phyloP scores from a whole-genome alignment of 1,284 basidiomycete genomes.

The Phlebopus sp. region DNA sequence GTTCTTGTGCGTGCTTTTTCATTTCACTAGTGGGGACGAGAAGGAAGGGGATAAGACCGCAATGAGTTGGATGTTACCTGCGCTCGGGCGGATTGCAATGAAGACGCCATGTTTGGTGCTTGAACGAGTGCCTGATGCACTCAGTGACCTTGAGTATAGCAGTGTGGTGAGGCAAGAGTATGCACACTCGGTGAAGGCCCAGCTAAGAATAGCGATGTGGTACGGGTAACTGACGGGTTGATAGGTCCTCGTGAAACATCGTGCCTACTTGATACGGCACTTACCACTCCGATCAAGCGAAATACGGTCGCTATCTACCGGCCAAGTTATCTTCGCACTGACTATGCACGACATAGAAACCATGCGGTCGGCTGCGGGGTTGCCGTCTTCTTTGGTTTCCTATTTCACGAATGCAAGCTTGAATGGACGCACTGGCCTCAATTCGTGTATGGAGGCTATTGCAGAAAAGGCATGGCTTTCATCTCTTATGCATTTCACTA shows the following conservation, averaged over 20 bases:
- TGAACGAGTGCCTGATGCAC: conserved; percentile 82
- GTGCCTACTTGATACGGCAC: conserved; percentile 59
- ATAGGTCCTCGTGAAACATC: conserved; percentile 69
- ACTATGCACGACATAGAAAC: conserved; percentile 90
- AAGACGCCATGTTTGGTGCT: conserved; percentile 88
- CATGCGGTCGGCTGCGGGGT: conserved; percentile 78
- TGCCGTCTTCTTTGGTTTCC: conserved; percentile 79
- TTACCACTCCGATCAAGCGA: conserved; percentile 73
- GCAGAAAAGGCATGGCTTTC: conserved; percentile 69
- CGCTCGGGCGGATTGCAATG: conserved; percentile 77
- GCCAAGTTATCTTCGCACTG: conserved; percentile 85
- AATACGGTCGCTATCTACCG: conserved; percentile 73
- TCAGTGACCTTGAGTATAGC: conserved; percentile 92
- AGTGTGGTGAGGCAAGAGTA: conserved; percentile 90
- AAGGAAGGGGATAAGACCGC: conserved; percentile 49
- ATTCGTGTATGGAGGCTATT: conserved; percentile 80
- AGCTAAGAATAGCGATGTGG: neutral
- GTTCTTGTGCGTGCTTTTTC: conserved; percentile 89
- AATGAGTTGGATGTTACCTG: conserved; percentile 74
- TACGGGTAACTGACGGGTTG: conserved; percentile 5
- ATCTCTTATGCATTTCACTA: neutral
- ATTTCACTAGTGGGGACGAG: conserved; percentile 55
- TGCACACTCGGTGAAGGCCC: conserved; percentile 61
- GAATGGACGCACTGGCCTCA: conserved; percentile 68
- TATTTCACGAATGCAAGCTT: conserved; percentile 91